Conservation (phyloP, 164 flowering plant genomes). For the Tetrastigma voinierianum region DNA sequence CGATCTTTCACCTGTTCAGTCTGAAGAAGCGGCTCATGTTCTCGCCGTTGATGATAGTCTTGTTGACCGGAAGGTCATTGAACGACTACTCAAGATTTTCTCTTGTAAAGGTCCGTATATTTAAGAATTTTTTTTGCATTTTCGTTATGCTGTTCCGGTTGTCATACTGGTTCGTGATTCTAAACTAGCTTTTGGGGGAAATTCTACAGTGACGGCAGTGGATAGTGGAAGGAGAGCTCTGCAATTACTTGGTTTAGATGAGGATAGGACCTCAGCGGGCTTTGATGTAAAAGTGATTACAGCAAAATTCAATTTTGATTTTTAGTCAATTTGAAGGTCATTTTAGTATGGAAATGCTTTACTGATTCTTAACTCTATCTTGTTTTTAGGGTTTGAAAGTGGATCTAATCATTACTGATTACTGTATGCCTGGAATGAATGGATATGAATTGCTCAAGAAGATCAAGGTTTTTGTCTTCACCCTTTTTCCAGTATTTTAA, state of each 20-base stretch:
- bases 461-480: slow-evolving; percentile 53
- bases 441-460: slow-evolving; percentile 90
- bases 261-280: slow-evolving; percentile 38
- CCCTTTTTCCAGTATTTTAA: background rate
- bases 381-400: slow-evolving; percentile 61
- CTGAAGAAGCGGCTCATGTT: slow-evolving; percentile 63
- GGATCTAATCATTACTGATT: slow-evolving; percentile 86
- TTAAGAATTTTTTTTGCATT: background rate
- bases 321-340: too few species aligned
- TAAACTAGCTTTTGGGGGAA: slow-evolving; percentile 1
- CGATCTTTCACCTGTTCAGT: slow-evolving; percentile 15
- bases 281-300: slow-evolving; percentile 38
- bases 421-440: slow-evolving; percentile 98
- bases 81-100: slow-evolving; percentile 70
- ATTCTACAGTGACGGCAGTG: slow-evolving; percentile 79
- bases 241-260: slow-evolving; percentile 77
- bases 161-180: background rate
- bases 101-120: slow-evolving; percentile 65
- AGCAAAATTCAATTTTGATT: background rate
- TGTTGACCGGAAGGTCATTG: slow-evolving; percentile 86
- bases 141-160: background rate
- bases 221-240: slow-evolving; percentile 90
- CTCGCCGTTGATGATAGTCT: slow-evolving; percentile 94
- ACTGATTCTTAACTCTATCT: background rate
- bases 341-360: background rate